Conservation (phyloP, 495 filamentous ascomycete genomes). For the Halenospora varia region DNA sequence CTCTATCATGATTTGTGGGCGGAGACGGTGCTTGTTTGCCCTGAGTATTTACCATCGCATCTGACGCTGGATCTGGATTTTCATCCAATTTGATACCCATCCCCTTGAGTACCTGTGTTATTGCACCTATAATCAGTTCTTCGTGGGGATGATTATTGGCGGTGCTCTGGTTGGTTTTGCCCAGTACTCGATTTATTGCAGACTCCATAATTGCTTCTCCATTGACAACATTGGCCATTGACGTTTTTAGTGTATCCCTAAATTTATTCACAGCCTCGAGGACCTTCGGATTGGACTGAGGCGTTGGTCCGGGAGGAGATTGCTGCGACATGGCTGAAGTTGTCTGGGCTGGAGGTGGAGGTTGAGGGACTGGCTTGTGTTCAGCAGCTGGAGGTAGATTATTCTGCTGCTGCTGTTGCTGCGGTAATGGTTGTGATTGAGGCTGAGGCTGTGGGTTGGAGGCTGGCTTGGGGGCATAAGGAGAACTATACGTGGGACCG, state of each 20-base stretch:
- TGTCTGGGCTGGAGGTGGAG: not conserved
- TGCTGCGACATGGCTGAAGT: not conserved
- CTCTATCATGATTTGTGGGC: slow-evolving; percentile 15
- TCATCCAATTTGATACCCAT: slow-evolving; percentile 11
- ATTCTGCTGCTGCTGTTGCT: not conserved
- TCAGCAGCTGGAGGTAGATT: not conserved
- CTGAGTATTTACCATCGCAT: not conserved
- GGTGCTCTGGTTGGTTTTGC: slow-evolving; percentile 9
- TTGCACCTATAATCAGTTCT: slow-evolving; percentile 17
- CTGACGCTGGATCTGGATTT: not conserved
- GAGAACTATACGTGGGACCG: slow-evolving; percentile 24
- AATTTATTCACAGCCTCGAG: slow-evolving; percentile 15
- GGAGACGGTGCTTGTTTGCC: slow-evolving; percentile 7
- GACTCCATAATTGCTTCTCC: slow-evolving; percentile 19
- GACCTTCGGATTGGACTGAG: slow-evolving; percentile 1
- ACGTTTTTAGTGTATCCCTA: slow-evolving; percentile 8
- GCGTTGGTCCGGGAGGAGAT: not conserved
- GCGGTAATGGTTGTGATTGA: slow-evolving; percentile 1
- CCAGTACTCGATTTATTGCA: slow-evolving; percentile 22
- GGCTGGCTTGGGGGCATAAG: slow-evolving; percentile 25
- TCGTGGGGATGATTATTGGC: slow-evolving; percentile 14
- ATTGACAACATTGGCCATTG: slow-evolving; percentile 4
- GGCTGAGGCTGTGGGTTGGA: slow-evolving; percentile 3
- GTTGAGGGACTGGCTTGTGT: not conserved
- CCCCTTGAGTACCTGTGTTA: slow-evolving; percentile 14